These are phyloP conservation scores for Gossypium longicalyx DNA, from an alignment of 345 rosid genomes.

Conservation along the genomic window DNA sequence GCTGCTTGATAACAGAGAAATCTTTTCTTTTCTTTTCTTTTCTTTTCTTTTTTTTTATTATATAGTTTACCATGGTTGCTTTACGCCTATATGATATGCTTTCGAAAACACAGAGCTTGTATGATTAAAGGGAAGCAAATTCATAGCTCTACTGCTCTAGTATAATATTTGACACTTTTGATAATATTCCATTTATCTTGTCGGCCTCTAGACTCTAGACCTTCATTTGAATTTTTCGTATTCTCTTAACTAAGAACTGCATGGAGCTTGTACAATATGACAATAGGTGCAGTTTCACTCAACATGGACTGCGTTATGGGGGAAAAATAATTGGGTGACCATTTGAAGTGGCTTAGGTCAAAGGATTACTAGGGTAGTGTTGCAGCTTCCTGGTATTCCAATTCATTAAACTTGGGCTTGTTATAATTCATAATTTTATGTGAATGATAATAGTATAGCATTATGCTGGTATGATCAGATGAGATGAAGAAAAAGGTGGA, in stretches of 20 bases:
- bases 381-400: neutral
- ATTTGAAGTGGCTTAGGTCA: neutral
- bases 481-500: slow-evolving; percentile 59
- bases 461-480: slow-evolving; percentile 37
- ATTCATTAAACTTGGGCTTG: neutral
- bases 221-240: neutral
- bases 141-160: neutral
- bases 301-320: neutral
- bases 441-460: neutral
- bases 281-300: neutral
- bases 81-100: no score
- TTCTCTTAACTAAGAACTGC: neutral
- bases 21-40: neutral
- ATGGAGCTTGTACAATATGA: neutral
- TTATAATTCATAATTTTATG: neutral
- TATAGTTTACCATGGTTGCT: neutral
- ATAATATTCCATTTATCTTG: neutral
- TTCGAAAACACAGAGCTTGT: no score
- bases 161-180: neutral
- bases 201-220: neutral
- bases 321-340: neutral
- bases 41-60: no score
- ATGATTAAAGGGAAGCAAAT: neutral
- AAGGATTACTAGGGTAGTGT: neutral
- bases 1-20: neutral